Percentiles rank a stretch among this genome's conserved stretches.
Conservation (phyloP, 108 stramenopile genomes). For the Chaetoceros muelleri region DNA sequence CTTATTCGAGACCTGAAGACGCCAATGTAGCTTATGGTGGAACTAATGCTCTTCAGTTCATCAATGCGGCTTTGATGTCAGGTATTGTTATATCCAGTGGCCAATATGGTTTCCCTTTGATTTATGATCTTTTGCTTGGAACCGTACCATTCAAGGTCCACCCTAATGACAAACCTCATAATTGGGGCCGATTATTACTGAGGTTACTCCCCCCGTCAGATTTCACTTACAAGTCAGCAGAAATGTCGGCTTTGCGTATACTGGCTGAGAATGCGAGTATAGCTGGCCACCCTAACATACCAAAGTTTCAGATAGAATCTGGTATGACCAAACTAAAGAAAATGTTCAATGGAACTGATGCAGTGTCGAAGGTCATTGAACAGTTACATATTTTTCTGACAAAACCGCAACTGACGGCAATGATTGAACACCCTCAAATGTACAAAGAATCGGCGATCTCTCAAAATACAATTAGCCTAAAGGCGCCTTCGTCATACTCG, state of each 20-base stretch:
- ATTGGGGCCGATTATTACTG: slow-evolving; percentile 88
- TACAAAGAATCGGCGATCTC: slow-evolving; percentile 28
- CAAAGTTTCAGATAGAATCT: slow-evolving; percentile 91
- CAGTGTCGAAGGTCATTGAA: slow-evolving; percentile 70
- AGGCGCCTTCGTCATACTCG: slow-evolving; percentile 63
- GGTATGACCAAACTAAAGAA: slow-evolving; percentile 91
- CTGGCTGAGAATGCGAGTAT: slow-evolving; percentile 83
- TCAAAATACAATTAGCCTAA: slow-evolving; percentile 53
- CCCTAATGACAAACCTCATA: slow-evolving; percentile 86
- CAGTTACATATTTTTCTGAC: slow-evolving; percentile 63
- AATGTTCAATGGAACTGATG: slow-evolving; percentile 90
- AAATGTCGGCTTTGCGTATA: slow-evolving; percentile 89
- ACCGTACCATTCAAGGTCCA: slow-evolving; percentile 88
- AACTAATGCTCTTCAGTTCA: slow-evolving; percentile 67
- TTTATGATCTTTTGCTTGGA: slow-evolving; percentile 91
- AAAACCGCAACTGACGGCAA: slow-evolving; percentile 48
- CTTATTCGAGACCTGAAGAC: slow-evolving; percentile 78
- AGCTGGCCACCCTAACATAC: slow-evolving; percentile 82
- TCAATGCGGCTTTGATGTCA: slow-evolving; percentile 72
- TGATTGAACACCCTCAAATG: slow-evolving; percentile 28
- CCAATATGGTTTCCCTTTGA: slow-evolving; percentile 90
- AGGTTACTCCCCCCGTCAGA: slow-evolving; percentile 82
- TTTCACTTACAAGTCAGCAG: slow-evolving; percentile 74
- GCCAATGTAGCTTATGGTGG: slow-evolving; percentile 84
- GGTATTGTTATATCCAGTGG: slow-evolving; percentile 84